These are phyloP conservation scores for Agastache rugosa DNA, from an alignment of 257 asterid genomes.

Conservation along the genomic window DNA sequence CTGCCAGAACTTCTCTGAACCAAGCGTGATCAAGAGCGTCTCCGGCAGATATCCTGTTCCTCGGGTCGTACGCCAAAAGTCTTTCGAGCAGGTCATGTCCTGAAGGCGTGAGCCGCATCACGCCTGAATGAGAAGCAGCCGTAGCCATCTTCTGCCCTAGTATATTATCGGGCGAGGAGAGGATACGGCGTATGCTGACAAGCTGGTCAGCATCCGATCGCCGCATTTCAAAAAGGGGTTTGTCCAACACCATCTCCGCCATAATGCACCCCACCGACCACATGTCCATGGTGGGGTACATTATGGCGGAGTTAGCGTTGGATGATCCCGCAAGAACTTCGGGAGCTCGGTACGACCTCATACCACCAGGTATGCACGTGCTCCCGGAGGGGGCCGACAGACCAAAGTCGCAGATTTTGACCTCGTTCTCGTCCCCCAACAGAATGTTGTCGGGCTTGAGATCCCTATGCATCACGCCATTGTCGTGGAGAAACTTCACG, in stretches of 20 bases:
- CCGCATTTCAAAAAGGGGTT: neutral
- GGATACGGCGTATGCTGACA: neutral
- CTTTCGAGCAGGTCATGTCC: neutral
- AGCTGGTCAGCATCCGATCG: neutral
- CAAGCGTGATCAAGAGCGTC: neutral
- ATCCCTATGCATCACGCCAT: too few relatives aligned
- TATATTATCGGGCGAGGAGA: neutral
- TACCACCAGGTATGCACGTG: neutral
- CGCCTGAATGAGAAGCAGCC: neutral
- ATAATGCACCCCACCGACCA: slow-evolving; percentile 17
- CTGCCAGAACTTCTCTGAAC: neutral
- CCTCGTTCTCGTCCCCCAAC: neutral
- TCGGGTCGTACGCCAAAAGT: neutral
- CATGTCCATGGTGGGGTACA: slow-evolving; percentile 3
- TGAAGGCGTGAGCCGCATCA: neutral
- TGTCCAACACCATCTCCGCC: neutral
- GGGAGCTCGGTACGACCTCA: neutral
- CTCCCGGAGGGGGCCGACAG: neutral
- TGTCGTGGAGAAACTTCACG: too few relatives aligned
- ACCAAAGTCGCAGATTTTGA: neutral
- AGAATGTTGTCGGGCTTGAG: too few relatives aligned
- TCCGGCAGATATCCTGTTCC: neutral
- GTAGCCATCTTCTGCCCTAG: neutral
- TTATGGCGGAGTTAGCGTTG: neutral
- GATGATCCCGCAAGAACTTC: neutral